phyloP scores from a whole-genome alignment of 163 green algal species.

The Volvox carteri region DNA sequence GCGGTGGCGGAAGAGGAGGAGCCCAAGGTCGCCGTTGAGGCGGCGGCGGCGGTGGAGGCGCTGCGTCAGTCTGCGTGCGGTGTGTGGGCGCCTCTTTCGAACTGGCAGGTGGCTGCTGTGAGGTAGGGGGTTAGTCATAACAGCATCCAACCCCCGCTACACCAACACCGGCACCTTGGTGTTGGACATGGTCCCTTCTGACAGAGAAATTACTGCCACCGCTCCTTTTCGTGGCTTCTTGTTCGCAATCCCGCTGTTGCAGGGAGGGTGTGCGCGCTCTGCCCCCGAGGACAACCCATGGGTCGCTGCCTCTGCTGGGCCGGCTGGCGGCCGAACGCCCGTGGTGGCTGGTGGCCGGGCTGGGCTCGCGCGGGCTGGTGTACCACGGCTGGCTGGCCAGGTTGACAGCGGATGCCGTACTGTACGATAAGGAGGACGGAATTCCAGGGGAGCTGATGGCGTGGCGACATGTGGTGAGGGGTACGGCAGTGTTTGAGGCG shows the following conservation, averaged over 20 bases:
- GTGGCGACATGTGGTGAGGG: constrained; percentile 9
- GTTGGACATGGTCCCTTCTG: background rate
- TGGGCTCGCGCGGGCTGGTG: constrained; percentile 88
- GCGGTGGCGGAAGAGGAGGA: too few relatives aligned
- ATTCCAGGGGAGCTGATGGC: constrained; percentile 26
- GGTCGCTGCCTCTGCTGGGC: constrained; percentile 79
- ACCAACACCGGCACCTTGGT: too few relatives aligned
- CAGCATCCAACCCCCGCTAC: background rate
- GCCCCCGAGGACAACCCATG: constrained; percentile 70
- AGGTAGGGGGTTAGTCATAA: too few relatives aligned
- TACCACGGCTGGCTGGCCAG: constrained; percentile 88
- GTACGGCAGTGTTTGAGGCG: constrained; percentile 8
- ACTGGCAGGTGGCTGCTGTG: constrained; percentile 56
- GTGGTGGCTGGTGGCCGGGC: constrained; percentile 81
- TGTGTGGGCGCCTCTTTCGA: constrained; percentile 75
- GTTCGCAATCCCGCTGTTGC: too few relatives aligned
- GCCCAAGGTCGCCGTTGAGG: too few relatives aligned
- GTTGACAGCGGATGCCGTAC: constrained; percentile 75
- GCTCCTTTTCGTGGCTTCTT: too few relatives aligned
- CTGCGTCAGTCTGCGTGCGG: background rate
- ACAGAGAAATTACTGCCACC: too few relatives aligned
- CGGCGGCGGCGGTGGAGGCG: constrained; percentile 32
- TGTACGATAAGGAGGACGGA: constrained; percentile 46
- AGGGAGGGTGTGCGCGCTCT: constrained; percentile 80
- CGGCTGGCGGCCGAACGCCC: constrained; percentile 54